These are phyloP conservation scores for Globisporangium nodosum DNA, from an alignment of 352 stramenopile genomes.

Conservation along the genomic window DNA sequence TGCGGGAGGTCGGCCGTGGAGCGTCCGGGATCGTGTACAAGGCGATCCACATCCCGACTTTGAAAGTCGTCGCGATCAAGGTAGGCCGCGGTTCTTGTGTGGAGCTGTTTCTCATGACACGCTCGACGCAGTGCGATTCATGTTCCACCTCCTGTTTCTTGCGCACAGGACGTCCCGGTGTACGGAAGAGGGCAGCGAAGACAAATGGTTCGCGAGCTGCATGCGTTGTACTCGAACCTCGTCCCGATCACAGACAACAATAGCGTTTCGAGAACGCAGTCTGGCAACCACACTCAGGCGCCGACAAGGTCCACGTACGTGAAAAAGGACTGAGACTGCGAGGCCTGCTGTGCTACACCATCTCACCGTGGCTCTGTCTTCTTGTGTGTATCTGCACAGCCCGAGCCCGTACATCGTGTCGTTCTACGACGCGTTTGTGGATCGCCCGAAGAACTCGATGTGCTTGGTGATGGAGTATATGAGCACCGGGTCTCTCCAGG, in stretches of 20 bases:
- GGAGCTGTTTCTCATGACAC: not conserved
- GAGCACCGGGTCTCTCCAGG: slow-evolving; percentile 87
- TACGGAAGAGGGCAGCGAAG: slow-evolving; percentile 77
- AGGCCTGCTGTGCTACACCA: no score
- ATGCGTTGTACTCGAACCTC: slow-evolving; percentile 87
- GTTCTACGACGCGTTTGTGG: slow-evolving; percentile 91
- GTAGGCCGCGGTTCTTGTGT: slow-evolving; percentile 13
- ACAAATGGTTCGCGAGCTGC: slow-evolving; percentile 89
- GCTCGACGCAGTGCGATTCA: not conserved
- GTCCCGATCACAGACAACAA: slow-evolving; percentile 60
- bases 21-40: slow-evolving; percentile 87
- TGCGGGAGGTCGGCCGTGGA: slow-evolving; percentile 70
- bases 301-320: slow-evolving; percentile 28
- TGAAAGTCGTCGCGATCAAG: slow-evolving; percentile 90
- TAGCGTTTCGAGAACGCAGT: slow-evolving; percentile 12
- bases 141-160: not conserved
- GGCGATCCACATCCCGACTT: slow-evolving; percentile 86
- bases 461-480: slow-evolving; percentile 93
- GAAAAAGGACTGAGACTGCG: no score
- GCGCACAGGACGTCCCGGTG: slow-evolving; percentile 70
- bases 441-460: slow-evolving; percentile 84
- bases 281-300: slow-evolving; percentile 8
- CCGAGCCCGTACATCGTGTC: slow-evolving; percentile 87
- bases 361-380: not conserved
- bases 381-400: slow-evolving; percentile 18